These are phyloP conservation scores for Yamadazyma songkhlaensis DNA, from an alignment of 1,139 yeast species.

Conservation along the genomic window DNA sequence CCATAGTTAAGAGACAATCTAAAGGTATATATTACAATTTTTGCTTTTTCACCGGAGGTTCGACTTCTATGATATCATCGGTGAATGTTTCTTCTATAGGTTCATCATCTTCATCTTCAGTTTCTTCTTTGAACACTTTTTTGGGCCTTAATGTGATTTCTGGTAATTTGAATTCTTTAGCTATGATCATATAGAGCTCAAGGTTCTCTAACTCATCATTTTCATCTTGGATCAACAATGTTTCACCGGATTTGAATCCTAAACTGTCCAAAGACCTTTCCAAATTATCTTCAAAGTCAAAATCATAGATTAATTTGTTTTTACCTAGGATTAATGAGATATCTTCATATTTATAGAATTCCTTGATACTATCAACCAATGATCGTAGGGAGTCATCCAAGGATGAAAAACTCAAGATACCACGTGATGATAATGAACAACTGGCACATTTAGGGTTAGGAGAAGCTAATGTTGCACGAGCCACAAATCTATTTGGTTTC, in stretches of 20 bases:
- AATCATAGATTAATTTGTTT: constrained; percentile 71
- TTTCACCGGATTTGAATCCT: constrained; percentile 57
- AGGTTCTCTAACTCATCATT: constrained; percentile 64
- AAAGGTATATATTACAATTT: constrained; percentile 9
- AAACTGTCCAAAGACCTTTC: constrained; percentile 48
- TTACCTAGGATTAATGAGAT: constrained; percentile 59
- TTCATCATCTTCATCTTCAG: constrained; percentile 13
- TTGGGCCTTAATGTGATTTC: constrained; percentile 23
- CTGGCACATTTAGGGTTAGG: constrained; percentile 73
- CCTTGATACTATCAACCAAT: constrained; percentile 44
- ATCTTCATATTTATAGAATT: constrained; percentile 58
- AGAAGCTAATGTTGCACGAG: constrained; percentile 55
- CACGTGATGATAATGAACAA: constrained; percentile 62
- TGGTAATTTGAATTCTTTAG: constrained; percentile 20
- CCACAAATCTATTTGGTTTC: constrained; percentile 65
- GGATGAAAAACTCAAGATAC: constrained; percentile 25
- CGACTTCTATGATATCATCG: constrained; percentile 12
- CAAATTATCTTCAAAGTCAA: constrained; percentile 82
- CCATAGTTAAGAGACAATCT: background rate
- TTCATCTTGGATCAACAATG: constrained; percentile 75
- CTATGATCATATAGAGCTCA: constrained; percentile 56
- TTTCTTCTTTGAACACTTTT: constrained; percentile 7
- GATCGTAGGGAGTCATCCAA: constrained; percentile 28
- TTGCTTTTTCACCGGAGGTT: constrained; percentile 22
- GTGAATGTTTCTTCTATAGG: constrained; percentile 5